A percentile compares a stretch with the other conserved stretches of the same genome.
Evolutionary conservation across 2,329 filamentous ascomycete genomes (phyloP).

Genomic region (Neofusicoccum sp.): DNA sequence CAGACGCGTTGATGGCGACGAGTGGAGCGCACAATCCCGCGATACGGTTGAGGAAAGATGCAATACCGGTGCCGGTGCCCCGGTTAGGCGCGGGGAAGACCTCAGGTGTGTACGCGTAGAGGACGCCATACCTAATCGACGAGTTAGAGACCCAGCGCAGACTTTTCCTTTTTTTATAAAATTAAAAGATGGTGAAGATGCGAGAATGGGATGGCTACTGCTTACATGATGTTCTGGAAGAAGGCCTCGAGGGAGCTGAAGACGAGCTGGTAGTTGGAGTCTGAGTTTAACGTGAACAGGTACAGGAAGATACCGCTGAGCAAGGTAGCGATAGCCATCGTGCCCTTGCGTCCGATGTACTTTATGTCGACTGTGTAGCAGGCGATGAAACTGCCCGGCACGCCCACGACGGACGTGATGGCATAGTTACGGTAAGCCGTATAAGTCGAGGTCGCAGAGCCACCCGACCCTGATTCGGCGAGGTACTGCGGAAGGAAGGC

Average conservation of each 20-base stretch:
- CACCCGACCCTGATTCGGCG: conserved; percentile 54
- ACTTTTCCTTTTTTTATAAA: neutral
- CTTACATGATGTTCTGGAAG: conserved; percentile 53
- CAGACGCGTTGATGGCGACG: conserved; percentile 55
- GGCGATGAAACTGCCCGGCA: conserved; percentile 76
- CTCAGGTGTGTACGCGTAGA: conserved; percentile 78
- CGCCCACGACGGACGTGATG: conserved; percentile 75
- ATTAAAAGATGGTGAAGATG: neutral
- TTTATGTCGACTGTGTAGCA: conserved; percentile 73
- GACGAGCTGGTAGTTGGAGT: conserved; percentile 61
- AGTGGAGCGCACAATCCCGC: conserved; percentile 70
- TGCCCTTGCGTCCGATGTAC: conserved; percentile 72
- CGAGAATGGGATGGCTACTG: neutral
- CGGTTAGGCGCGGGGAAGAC: conserved; percentile 73
- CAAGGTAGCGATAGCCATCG: conserved; percentile 68
- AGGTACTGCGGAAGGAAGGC: conserved; percentile 89
- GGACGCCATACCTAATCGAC: conserved; percentile 60
- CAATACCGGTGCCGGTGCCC: conserved; percentile 72
- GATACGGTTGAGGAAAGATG: conserved; percentile 70
- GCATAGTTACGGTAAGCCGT: conserved; percentile 76
- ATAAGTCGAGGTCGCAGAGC: conserved; percentile 29
- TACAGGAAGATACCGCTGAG: conserved; percentile 71
- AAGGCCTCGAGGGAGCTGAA: conserved; percentile 72
- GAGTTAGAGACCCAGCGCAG: neutral
- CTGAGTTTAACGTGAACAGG: conserved; percentile 62